Base-by-base conservation (phyloP, 805 yeast genomes). In the Yarrowia deformans region DNA sequence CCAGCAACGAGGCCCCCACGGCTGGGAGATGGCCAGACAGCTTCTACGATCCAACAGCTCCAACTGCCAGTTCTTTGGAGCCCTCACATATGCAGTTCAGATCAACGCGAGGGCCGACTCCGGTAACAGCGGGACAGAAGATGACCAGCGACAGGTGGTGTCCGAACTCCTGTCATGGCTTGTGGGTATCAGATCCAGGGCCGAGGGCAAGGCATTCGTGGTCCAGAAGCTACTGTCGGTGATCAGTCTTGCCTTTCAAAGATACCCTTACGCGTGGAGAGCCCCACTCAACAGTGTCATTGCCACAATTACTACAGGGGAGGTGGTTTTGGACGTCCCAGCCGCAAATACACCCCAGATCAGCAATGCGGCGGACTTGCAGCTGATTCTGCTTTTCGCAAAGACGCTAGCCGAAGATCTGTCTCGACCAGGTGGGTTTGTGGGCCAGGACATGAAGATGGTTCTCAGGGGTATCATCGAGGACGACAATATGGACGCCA, bases 51-150 rank as follows among this genome's bases (percentile, higher is more conserved):
- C 77, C 2, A 49, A 71, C 37, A 37, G 56, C 18, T 74, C 76
- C 34, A 74, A 78, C 52, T 76, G 78, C 45, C 86, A 87, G 74
- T 91, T 89, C 76, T 88, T 91, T 74, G 97, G 97, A 0, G 97
- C 96, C 0, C 82, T 90, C 69, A 91, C 97, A 0, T 87, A 86
- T 70, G 84, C 91, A 0, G 95, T 91, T 5, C 81, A 83, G 71
- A 77, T 89, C 54, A 86, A 67, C 39, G 70, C 68, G 35, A 43
- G 52, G 9, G 46, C 46, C 4, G 69, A 63, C 40, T 40, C 67
- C 34, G 66, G 66, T 2, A 45, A 60, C 40, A 54, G 61, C 18
- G 43, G 42, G 10, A 55, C 70, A 4, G 69, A 60, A 8, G 48
- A 63, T 8, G 70, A 69, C 46, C 64, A 67, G 19, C 56, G 46